Percentiles rank a stretch among this genome's conserved stretches.
These are phyloP conservation scores for Dictyostelium intermedium DNA, from an alignment of 78 protist genomes.

Conservation along the genomic window DNA sequence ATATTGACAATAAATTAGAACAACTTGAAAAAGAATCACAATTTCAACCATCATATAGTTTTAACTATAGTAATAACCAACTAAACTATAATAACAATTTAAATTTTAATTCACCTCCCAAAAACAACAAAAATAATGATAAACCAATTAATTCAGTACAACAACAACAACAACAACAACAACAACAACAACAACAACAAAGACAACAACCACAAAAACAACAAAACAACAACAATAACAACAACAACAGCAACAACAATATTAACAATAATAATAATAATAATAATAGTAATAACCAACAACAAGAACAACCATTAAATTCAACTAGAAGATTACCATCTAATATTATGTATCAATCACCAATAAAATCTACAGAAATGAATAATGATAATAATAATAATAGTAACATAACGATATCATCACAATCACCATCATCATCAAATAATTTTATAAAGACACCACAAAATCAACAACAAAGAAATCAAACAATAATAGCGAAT, in stretches of 20 bases:
- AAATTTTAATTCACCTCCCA: not conserved
- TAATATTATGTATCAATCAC: not conserved
- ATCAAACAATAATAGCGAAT: not conserved
- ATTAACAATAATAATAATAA: too few relatives aligned
- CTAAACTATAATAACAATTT: not conserved
- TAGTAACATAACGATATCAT: not conserved
- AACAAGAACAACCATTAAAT: not conserved
- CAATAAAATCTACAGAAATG: not conserved
- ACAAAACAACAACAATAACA: not conserved
- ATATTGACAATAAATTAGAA: not conserved
- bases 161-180: not conserved
- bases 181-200: not conserved
- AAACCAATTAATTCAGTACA: not conserved
- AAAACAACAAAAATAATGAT: not conserved
- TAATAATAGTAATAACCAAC: not conserved
- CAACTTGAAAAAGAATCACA: not conserved
- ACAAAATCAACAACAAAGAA: not conserved
- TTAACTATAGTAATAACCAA: not conserved
- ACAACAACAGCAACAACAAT: not conserved
- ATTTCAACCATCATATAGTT: not conserved
- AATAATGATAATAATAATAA: too few relatives aligned
- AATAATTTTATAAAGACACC: not conserved
- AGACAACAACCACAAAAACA: not conserved
- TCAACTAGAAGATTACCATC: not conserved
- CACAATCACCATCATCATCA: not conserved